A percentile compares a stretch with the other conserved stretches of the same genome.
Conservation (phyloP, 306 rosid species). For the Dalbergia cochinchinensis region DNA sequence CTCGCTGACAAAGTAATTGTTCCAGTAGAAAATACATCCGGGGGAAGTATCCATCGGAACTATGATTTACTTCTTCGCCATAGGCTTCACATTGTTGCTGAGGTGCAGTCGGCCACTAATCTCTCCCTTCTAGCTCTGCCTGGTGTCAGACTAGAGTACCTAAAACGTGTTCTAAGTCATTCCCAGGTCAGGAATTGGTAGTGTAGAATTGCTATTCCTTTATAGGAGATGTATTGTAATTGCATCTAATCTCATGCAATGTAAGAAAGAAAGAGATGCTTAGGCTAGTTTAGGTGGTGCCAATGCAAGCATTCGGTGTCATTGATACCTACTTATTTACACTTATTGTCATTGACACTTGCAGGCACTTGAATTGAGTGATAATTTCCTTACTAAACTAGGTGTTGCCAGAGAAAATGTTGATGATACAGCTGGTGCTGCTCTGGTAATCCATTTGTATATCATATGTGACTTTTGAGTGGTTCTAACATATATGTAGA, state of each 20-base stretch:
- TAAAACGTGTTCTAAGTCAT: constrained; percentile 76
- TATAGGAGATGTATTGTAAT: neutral
- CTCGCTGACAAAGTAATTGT: constrained; percentile 68
- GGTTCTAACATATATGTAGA: constrained; percentile 8
- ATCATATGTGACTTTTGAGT: constrained; percentile 15
- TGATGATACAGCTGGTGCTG: constrained; percentile 75
- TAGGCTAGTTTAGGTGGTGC: neutral
- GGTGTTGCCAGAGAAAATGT: constrained; percentile 64
- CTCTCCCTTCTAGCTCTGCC: constrained; percentile 79
- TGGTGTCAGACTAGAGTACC: constrained; percentile 63
- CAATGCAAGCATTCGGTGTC: neutral
- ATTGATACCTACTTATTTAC: neutral
- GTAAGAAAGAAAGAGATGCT: constrained; percentile 6
- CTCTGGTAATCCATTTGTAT: constrained; percentile 57
- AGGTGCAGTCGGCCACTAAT: constrained; percentile 68
- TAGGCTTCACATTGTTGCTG: constrained; percentile 85
- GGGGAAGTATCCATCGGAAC: constrained; percentile 81
- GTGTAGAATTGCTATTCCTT: constrained; percentile 5
- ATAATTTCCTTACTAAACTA: constrained; percentile 61
- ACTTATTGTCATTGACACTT: neutral
- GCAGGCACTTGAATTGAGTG: constrained; percentile 74
- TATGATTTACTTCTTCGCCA: constrained; percentile 87
- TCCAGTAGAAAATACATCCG: constrained; percentile 77
- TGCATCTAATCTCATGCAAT: constrained; percentile 37
- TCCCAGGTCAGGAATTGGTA: constrained; percentile 58